These are phyloP conservation scores for Globisporangium nagaii DNA, from an alignment of 352 stramenopile genomes.

Conservation along the genomic window DNA sequence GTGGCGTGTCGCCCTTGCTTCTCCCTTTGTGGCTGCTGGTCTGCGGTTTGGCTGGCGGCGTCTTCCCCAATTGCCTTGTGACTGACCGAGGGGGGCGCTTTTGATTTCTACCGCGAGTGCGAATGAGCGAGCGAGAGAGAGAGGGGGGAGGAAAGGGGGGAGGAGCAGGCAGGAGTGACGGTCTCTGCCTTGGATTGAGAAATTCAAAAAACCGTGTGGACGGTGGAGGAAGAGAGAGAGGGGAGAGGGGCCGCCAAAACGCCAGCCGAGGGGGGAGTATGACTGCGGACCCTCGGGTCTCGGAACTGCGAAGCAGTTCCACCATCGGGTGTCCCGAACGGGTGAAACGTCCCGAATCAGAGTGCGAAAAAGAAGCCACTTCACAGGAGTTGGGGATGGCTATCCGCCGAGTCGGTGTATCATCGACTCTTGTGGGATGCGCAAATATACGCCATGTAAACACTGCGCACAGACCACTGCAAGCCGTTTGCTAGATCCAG, in stretches of 20 bases:
- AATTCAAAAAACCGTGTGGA: conserved; percentile 29
- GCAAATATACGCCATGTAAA: too few relatives aligned
- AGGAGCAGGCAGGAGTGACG: conserved; percentile 17
- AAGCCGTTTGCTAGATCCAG: too few relatives aligned
- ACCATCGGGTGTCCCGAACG: too few relatives aligned
- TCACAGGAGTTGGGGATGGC: too few relatives aligned
- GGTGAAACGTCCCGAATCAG: conserved; percentile 11
- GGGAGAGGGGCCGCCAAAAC: conserved; percentile 4
- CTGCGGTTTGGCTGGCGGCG: not conserved
- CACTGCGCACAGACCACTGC: too few relatives aligned
- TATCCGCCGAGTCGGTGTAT: too few relatives aligned
- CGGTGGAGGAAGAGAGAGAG: conserved; percentile 12
- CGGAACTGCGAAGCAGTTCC: too few relatives aligned
- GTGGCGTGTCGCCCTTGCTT: too few relatives aligned
- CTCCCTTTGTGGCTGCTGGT: not conserved
- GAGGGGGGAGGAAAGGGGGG: conserved; percentile 3
- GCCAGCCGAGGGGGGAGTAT: not conserved
- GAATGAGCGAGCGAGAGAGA: conserved; percentile 7
- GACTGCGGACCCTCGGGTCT: conserved; percentile 7
- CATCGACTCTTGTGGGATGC: too few relatives aligned
- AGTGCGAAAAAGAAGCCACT: too few relatives aligned
- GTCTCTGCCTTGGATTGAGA: conserved; percentile 23
- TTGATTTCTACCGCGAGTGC: not conserved
- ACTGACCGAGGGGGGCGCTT: not conserved
- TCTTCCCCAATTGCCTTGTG: conserved; percentile 13